Percentiles rank a stretch among this genome's conserved stretches.
Conservation (phyloP, 1,284 basidiomycete species). For the Moniliella sp. region DNA sequence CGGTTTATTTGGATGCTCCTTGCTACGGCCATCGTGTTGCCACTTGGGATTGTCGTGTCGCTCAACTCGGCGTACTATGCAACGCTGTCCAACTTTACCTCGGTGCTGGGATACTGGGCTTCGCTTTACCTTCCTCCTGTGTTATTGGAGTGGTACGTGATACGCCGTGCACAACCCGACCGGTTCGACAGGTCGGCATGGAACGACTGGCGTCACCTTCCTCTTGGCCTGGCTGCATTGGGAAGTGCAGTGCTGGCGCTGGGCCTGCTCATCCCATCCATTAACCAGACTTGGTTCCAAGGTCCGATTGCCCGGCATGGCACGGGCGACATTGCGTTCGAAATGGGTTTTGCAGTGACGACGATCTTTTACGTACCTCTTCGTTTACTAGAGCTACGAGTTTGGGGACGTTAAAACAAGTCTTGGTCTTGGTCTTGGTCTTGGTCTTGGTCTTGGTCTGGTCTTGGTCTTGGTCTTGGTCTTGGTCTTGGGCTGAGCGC, state of each 20-base stretch:
- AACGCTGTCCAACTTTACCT: slow-evolving; percentile 41
- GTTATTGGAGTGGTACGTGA: slow-evolving; percentile 43
- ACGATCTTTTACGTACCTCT: slow-evolving; percentile 23
- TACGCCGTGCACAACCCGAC: slow-evolving; percentile 37
- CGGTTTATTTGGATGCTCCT: slow-evolving; percentile 66
- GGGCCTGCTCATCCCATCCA: slow-evolving; percentile 25
- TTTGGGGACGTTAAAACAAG: slow-evolving; percentile 11
- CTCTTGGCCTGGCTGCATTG: slow-evolving; percentile 41
- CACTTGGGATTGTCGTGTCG: slow-evolving; percentile 45
- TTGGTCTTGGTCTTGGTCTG: too few species aligned
- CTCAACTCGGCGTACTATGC: slow-evolving; percentile 45
- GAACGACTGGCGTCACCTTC: slow-evolving; percentile 40
- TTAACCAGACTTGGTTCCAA: slow-evolving; percentile 22
- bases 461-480: too few species aligned
- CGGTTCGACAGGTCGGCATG: slow-evolving; percentile 45
- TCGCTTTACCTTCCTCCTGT: slow-evolving; percentile 45
- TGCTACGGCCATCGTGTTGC: slow-evolving; percentile 51
- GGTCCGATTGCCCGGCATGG: slow-evolving; percentile 20
- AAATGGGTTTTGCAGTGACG: slow-evolving; percentile 27
- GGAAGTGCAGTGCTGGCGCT: slow-evolving; percentile 13
- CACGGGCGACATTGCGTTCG: slow-evolving; percentile 34
- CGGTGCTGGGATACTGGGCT: slow-evolving; percentile 46
- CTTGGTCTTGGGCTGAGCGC: too few species aligned
- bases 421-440: too few species aligned
- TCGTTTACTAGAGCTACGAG: slow-evolving; percentile 20